A percentile compares a stretch with the other conserved stretches of the same genome.
Evolutionary conservation across 2,329 filamentous ascomycete species (phyloP).

Genomic region (Pseudogymnoascus sp.): DNA sequence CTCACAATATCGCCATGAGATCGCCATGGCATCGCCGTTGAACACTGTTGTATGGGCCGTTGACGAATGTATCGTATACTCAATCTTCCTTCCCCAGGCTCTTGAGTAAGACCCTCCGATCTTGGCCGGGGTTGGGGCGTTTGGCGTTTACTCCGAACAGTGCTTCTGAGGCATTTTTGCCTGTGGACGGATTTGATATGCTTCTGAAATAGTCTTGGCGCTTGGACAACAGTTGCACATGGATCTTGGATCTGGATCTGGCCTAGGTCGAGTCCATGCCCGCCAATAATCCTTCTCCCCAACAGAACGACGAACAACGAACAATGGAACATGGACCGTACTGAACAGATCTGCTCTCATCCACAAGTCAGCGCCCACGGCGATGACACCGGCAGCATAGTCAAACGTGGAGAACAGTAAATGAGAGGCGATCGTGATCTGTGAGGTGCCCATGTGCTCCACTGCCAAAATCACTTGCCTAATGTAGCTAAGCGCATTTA

Average conservation of each 20-base stretch:
- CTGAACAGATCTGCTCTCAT: background rate
- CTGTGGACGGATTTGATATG: background rate
- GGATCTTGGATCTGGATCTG: background rate
- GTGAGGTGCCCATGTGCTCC: background rate
- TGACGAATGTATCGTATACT: background rate
- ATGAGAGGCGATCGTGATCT: background rate
- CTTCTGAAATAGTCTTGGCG: background rate
- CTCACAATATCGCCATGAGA: background rate
- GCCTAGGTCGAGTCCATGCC: background rate
- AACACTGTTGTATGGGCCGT: background rate
- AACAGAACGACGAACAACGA: background rate
- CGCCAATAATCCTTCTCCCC: background rate
- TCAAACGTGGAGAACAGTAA: background rate
- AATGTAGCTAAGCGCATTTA: background rate
- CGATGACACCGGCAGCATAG: background rate
- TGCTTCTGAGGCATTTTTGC: constrained; percentile 5
- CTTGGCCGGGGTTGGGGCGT: background rate
- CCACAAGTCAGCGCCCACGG: background rate
- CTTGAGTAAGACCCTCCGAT: background rate
- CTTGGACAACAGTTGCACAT: background rate
- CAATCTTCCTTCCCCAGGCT: background rate
- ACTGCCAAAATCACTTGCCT: background rate
- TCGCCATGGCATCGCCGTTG: background rate
- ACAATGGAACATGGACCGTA: background rate
- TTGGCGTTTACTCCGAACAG: background rate